These are phyloP conservation scores for Phytopythium boreale DNA, from an alignment of 352 stramenopile species.

Conservation along the genomic window DNA sequence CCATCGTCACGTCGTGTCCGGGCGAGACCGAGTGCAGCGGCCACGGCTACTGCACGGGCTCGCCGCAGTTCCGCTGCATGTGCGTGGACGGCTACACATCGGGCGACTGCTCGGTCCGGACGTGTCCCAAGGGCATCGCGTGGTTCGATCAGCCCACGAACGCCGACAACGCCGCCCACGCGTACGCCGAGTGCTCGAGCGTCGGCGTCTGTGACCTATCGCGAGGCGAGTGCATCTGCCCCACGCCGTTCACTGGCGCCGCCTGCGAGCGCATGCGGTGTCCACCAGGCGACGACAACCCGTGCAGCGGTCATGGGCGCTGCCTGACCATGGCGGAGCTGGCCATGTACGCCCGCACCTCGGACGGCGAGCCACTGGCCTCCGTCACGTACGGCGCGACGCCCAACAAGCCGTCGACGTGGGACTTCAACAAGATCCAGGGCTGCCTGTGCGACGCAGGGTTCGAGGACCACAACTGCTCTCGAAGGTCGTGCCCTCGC, in stretches of 20 bases:
- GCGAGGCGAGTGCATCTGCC: constrained; percentile 66
- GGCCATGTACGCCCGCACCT: constrained; percentile 33
- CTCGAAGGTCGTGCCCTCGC: constrained; percentile 47
- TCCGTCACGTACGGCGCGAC: constrained; percentile 53
- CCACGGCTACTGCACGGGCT: constrained; percentile 67
- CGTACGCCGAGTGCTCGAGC: constrained; percentile 53
- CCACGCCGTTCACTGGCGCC: constrained; percentile 55
- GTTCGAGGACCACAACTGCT: constrained; percentile 85
- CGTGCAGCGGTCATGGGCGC: constrained; percentile 60
- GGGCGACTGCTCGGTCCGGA: constrained; percentile 69
- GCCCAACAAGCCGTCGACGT: constrained; percentile 70
- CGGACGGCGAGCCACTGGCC: constrained; percentile 47
- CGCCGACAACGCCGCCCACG: constrained; percentile 51
- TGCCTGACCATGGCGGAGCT: constrained; percentile 70
- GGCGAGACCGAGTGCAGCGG: constrained; percentile 65
- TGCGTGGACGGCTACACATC: constrained; percentile 55
- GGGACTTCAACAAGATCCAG: constrained; percentile 88
- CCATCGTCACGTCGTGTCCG: constrained; percentile 48
- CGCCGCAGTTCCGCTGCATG: constrained; percentile 69
- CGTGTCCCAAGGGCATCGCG: constrained; percentile 50
- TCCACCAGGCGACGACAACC: constrained; percentile 43
- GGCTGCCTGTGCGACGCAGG: constrained; percentile 85
- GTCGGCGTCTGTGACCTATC: constrained; percentile 59
- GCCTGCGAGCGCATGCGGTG: constrained; percentile 73
- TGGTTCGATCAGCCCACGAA: constrained; percentile 68